Conservation (phyloP, 2,329 filamentous ascomycete species). For the Aspergillus quadrilineatus region DNA sequence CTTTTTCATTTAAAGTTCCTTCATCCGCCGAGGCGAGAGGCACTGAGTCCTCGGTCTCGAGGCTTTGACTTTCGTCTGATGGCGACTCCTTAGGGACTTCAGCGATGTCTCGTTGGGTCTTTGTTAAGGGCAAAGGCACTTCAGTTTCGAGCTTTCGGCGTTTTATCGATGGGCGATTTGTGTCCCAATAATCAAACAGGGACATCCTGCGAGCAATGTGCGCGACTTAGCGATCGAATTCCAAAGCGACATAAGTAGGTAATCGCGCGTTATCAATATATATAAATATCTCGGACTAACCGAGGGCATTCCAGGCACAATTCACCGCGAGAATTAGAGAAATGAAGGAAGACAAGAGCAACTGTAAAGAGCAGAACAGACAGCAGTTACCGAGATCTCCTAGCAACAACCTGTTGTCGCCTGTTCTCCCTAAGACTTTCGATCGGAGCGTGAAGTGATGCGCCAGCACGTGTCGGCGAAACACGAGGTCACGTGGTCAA, state of each 20-base stretch:
- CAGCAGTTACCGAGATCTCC: neutral
- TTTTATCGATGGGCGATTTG: slow-evolving; percentile 31
- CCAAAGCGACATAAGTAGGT: neutral
- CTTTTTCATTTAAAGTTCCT: neutral
- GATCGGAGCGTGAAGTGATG: neutral
- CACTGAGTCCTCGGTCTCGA: slow-evolving; percentile 32
- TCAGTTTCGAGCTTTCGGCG: slow-evolving; percentile 29
- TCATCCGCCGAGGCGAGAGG: slow-evolving; percentile 6
- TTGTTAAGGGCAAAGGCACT: neutral
- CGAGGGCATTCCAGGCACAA: neutral
- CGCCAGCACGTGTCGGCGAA: slow-evolving; percentile 18
- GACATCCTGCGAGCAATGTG: slow-evolving; percentile 29
- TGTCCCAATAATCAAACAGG: slow-evolving; percentile 39
- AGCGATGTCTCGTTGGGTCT: slow-evolving; percentile 2
- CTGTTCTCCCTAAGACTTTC: neutral
- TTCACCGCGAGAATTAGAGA: neutral
- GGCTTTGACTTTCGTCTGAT: slow-evolving; percentile 32
- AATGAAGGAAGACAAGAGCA: too few species aligned
- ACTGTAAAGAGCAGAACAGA: too few species aligned
- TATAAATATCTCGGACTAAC: neutral
- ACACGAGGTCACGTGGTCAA: slow-evolving; percentile 34
- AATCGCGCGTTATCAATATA: slow-evolving; percentile 9
- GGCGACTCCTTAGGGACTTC: slow-evolving; percentile 6
- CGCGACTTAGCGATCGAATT: neutral
- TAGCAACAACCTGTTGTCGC: neutral